Evolutionary conservation across 164 flowering plant species (phyloP).

Genomic region (Vitis cinerea): DNA sequence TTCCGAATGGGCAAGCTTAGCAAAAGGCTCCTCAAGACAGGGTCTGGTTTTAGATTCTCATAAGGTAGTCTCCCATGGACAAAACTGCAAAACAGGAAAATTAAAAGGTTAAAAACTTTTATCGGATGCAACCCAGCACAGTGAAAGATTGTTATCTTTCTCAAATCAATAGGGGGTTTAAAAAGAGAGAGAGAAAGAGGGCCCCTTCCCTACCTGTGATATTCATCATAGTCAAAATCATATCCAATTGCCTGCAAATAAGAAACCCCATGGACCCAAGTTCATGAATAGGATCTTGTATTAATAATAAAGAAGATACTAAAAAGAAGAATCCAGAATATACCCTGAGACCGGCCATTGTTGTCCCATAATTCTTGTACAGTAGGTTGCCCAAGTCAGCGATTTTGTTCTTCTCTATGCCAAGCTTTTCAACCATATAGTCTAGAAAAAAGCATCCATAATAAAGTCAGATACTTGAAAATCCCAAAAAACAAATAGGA

Average conservation of each 20-base stretch:
- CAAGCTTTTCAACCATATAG: slow-evolving; percentile 60
- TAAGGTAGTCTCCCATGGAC: slow-evolving; percentile 72
- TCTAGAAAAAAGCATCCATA: slow-evolving; percentile 26
- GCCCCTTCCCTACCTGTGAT: slow-evolving; percentile 42
- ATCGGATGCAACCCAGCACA: too few relatives aligned
- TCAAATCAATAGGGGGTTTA: not conserved
- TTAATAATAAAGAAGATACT: not conserved
- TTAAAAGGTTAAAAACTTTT: not conserved
- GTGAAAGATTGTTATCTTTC: too few relatives aligned
- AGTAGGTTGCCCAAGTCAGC: slow-evolving; percentile 34
- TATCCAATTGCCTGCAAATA: slow-evolving; percentile 63
- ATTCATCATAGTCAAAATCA: slow-evolving; percentile 69
- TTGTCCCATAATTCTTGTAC: slow-evolving; percentile 72
- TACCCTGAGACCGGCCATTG: slow-evolving; percentile 85
- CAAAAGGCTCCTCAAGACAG: slow-evolving; percentile 51
- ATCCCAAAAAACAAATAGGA: not conserved
- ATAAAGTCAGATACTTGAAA: not conserved
- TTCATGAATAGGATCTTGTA: not conserved
- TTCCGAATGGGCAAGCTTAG: slow-evolving; percentile 53
- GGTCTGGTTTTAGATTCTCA: slow-evolving; percentile 61
- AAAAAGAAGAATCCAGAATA: slow-evolving; percentile 6
- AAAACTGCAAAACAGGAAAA: slow-evolving; percentile 35
- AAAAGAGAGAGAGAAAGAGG: not conserved
- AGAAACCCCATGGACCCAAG: slow-evolving; percentile 8
- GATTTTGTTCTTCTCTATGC: slow-evolving; percentile 47